Evolutionary conservation across 495 filamentous ascomycete genomes (phyloP).

Genomic region (Podospora australis): DNA sequence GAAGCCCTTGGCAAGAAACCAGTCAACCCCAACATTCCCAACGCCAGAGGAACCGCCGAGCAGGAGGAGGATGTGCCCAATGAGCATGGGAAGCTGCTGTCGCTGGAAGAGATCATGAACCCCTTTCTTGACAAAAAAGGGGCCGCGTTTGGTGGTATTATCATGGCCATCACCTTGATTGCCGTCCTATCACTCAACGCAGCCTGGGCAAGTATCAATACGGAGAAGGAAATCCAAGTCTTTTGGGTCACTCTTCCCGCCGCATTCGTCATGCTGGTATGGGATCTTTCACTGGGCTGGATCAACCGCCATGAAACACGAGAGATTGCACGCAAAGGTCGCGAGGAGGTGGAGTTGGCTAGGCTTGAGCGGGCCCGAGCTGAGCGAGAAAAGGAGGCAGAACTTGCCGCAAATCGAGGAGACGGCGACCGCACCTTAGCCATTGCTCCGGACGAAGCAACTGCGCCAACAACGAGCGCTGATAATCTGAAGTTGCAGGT

Average conservation of each 20-base stretch:
- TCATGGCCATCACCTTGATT: constrained; percentile 57
- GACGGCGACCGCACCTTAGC: neutral
- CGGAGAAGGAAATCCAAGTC: constrained; percentile 40
- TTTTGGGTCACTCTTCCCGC: constrained; percentile 58
- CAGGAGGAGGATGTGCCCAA: constrained; percentile 43
- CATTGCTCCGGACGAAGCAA: neutral
- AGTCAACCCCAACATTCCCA: constrained; percentile 61
- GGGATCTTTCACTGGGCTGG: constrained; percentile 56
- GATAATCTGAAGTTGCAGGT: neutral
- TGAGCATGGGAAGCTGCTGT: constrained; percentile 46
- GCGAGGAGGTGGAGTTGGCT: constrained; percentile 42
- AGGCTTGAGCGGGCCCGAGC: constrained; percentile 29
- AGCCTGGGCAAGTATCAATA: constrained; percentile 29
- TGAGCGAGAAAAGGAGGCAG: constrained; percentile 13
- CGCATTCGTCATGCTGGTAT: constrained; percentile 56
- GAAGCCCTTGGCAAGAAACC: constrained; percentile 46
- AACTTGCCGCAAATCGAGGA: neutral
- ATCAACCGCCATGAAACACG: constrained; percentile 50
- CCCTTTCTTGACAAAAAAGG: constrained; percentile 59
- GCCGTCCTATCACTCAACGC: constrained; percentile 56
- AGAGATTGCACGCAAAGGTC: constrained; percentile 50
- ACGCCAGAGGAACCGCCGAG: constrained; percentile 49
- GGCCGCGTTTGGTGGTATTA: constrained; percentile 50
- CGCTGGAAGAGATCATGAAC: constrained; percentile 64
- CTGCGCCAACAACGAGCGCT: neutral